These are phyloP conservation scores for Suhomyces xylopsoci DNA, from an alignment of 805 yeast species.

Conservation along the genomic window DNA sequence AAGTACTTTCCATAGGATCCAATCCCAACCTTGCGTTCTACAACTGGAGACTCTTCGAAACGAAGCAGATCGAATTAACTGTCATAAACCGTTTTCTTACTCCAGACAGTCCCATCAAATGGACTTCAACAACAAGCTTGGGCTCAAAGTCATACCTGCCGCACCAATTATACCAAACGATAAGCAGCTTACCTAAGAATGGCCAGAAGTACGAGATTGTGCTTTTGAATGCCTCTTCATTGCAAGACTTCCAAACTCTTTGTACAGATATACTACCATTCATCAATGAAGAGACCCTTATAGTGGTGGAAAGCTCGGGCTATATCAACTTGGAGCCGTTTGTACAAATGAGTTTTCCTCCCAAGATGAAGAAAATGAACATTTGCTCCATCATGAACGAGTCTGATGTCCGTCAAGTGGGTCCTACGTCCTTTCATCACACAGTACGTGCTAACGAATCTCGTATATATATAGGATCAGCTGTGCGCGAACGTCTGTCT, in stretches of 20 bases:
- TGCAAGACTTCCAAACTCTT: conserved; percentile 37
- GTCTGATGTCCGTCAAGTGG: conserved; percentile 47
- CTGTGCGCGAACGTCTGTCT: conserved; percentile 4
- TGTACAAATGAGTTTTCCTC: conserved; percentile 43
- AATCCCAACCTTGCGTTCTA: conserved; percentile 60
- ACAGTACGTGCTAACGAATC: conserved; percentile 39
- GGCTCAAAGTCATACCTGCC: conserved; percentile 14
- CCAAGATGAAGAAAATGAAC: conserved; percentile 25
- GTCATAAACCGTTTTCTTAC: conserved; percentile 30
- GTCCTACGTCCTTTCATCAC: conserved; percentile 25
- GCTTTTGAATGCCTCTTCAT: conserved; percentile 31
- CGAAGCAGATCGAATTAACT: conserved; percentile 37
- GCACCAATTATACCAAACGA: conserved; percentile 10
- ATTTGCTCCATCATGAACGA: conserved; percentile 62
- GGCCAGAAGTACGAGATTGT: conserved; percentile 30
- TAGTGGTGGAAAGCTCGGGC: conserved; percentile 68
- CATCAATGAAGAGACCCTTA: conserved; percentile 40
- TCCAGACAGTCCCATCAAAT: conserved; percentile 13
- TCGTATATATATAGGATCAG: conserved; percentile 43
- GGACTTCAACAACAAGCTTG: conserved; percentile 15
- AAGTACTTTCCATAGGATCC: conserved; percentile 41
- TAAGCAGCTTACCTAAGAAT: conserved; percentile 10
- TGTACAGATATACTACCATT: conserved; percentile 24
- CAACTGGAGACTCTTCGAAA: conserved; percentile 52
- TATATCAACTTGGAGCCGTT: conserved; percentile 72